Base-by-base conservation (phyloP, 2,329 filamentous ascomycete species). In the Fusarium paranaense region DNA sequence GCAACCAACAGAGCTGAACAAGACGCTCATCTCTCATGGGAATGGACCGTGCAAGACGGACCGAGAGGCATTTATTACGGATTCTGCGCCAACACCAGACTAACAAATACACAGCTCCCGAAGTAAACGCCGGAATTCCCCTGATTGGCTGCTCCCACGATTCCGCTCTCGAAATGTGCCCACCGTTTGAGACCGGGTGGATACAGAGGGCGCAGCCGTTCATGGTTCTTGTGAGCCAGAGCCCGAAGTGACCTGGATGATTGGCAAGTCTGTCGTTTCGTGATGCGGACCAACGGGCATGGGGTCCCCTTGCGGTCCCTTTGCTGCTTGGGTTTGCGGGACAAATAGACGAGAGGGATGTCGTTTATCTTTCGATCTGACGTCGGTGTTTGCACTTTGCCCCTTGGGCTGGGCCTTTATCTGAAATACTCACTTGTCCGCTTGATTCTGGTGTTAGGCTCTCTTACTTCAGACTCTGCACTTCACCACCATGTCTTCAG, bases 101-200 rank as follows among this genome's bases (percentile, higher is more conserved):
- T 67, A 76, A 62, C 62, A 76, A 56, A 45, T 18, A 45, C 27
- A 38, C 54, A 67, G 30, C 54, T 72, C 68, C 75, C 76, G 77
- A 78, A 69, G 68, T 78, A 78, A 73, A 79, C 77, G 77, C 77
- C 76, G 68, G 68, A 77, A 78, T 73, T 69, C 37, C 45, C 25
- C 70, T 78, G 70, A 77, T 76, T 78, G 77, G 77, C 27, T 20
- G 14, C 25, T 52, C 47, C 38, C 22, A 27, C 57, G 25, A 38
- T 35, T 38, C 25, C 47, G 37, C 32, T 35, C 14, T n/a, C 59
- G 42, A 32, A 56, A 63, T 42, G 47, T 56, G 47, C 61, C 61
- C 71, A 66, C 18, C 58, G 38, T 61, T 66, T 66, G 50, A 64
- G 25, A 30, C 70, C 59, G 38, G 27, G 66, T 65, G 56, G 71